Base-by-base conservation (phyloP, 2,329 filamentous ascomycete species). In the Beauveria sp. region DNA sequence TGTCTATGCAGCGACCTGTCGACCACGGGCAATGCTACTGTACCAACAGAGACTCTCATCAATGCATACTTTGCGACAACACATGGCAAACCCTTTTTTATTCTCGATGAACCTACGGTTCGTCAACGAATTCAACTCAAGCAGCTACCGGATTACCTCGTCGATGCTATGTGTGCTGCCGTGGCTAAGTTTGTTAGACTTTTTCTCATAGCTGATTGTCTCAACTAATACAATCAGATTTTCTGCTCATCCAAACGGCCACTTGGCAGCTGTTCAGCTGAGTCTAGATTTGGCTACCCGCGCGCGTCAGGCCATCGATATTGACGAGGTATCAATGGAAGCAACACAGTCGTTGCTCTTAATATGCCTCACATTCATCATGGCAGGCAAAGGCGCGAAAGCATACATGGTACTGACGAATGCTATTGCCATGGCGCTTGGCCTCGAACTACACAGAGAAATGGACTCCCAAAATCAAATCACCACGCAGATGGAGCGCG, bases 321-420 rank as follows among this genome's bases (percentile, higher is more conserved):
- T 86, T 9, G 91, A 96, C 68, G 89, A 93, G 66, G 90, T 91
- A 5, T 90, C 87, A 0, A 84, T 94, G 48, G 90, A 96, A 70
- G 83, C 84, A 40, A 74, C 96, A 9, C 90, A 96, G 71, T 82
- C 90, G 3, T 78, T 93, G 18, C 76, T 96, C 51, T 79, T 96
- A 10, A 81, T 96, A 2, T 85, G 88, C 0, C 85, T 88, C 69
- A 87, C 90, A 3, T 92, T 86, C 67, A 91, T 87, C 54, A 90
- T 91, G 41, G 80, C 85, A 34, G 91, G 91, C 28, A 86, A 88
- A 68, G 90, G 91, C 18, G 93, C 90, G 74, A 94, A 90, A 73
- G 87, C 90, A 1, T 94, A 92, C 66, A 96, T 96, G 91, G 80
- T 92, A 44, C 79, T 96, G 67, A 84, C 90, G 90, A 89, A 81